Conservation (phyloP, 441 rosid genomes). For the Brassica balearica region DNA sequence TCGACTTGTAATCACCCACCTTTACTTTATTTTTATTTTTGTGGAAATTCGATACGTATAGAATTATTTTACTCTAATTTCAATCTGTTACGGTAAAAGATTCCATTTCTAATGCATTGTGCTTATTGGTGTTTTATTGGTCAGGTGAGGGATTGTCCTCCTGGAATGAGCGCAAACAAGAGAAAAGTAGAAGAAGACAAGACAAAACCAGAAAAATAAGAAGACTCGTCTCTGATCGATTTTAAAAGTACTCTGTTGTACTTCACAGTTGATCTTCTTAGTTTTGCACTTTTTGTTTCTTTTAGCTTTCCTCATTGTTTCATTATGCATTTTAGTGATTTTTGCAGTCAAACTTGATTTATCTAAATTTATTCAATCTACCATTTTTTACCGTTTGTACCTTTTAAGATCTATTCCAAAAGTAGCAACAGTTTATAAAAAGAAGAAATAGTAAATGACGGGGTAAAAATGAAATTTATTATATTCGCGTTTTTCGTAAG, state of each 20-base stretch:
- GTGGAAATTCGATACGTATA: background rate
- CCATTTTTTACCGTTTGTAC: background rate
- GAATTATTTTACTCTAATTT: background rate
- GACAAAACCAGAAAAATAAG: slow-evolving; percentile 28
- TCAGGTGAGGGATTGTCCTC: slow-evolving; percentile 26
- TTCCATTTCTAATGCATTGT: background rate
- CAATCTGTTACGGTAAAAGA: background rate
- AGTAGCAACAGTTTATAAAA: background rate
- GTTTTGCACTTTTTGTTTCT: background rate
- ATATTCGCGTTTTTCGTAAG: slow-evolving; percentile 19
- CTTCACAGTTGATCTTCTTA: background rate
- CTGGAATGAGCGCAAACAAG: background rate
- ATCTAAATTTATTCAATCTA: background rate
- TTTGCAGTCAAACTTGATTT: slow-evolving; percentile 1
- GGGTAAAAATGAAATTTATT: background rate
- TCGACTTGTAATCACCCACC: slow-evolving; percentile 29
- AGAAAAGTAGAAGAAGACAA: slow-evolving; percentile 23
- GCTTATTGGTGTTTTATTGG: slow-evolving; percentile 1
- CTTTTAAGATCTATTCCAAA: background rate
- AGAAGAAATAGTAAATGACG: background rate
- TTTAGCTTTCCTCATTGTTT: slow-evolving; percentile 25
- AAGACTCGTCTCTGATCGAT: slow-evolving; percentile 21
- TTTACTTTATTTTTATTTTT: background rate
- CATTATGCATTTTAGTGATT: background rate
- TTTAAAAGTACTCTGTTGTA: background rate